Conservation (phyloP, 2,329 filamentous ascomycete species). For the Apiospora hydei region DNA sequence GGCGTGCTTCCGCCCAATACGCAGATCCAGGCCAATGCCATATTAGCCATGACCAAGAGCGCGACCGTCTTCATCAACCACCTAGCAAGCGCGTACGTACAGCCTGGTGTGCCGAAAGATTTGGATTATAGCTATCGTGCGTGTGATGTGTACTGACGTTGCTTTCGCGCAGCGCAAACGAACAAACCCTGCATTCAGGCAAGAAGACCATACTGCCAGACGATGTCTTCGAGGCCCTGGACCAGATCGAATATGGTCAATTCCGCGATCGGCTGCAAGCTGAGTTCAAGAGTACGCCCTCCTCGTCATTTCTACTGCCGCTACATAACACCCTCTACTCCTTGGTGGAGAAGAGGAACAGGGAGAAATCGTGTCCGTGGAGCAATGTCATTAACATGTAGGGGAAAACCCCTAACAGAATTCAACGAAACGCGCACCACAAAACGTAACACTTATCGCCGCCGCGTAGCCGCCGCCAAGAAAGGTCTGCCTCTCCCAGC, state of each 20-base stretch:
- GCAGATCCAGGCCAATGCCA: constrained; percentile 83
- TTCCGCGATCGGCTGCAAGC: constrained; percentile 72
- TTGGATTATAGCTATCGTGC: not conserved
- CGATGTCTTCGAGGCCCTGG: constrained; percentile 79
- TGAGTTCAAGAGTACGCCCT: constrained; percentile 73
- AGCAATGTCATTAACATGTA: constrained; percentile 24
- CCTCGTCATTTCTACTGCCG: not conserved
- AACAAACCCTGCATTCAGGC: constrained; percentile 68
- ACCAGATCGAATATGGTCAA: constrained; percentile 81
- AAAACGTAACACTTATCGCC: constrained; percentile 76
- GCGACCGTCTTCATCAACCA: constrained; percentile 87
- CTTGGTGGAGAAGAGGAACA: not conserved
- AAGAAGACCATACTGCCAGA: constrained; percentile 81
- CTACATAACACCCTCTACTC: not conserved
- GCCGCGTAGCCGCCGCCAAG: constrained; percentile 73
- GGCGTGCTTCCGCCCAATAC: constrained; percentile 82
- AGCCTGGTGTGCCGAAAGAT: not conserved
- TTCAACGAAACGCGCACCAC: constrained; percentile 77
- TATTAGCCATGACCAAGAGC: constrained; percentile 80
- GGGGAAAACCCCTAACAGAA: constrained; percentile 51
- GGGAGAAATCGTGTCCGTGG: not conserved
- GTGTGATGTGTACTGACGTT: not conserved
- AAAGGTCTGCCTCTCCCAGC: constrained; percentile 41
- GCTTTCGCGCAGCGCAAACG: constrained; percentile 67
- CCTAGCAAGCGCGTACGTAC: constrained; percentile 73